A percentile compares a stretch with the other conserved stretches of the same genome.
phyloP scores from a whole-genome alignment of 106 monocot genomes.

The Acorus gramineus region DNA sequence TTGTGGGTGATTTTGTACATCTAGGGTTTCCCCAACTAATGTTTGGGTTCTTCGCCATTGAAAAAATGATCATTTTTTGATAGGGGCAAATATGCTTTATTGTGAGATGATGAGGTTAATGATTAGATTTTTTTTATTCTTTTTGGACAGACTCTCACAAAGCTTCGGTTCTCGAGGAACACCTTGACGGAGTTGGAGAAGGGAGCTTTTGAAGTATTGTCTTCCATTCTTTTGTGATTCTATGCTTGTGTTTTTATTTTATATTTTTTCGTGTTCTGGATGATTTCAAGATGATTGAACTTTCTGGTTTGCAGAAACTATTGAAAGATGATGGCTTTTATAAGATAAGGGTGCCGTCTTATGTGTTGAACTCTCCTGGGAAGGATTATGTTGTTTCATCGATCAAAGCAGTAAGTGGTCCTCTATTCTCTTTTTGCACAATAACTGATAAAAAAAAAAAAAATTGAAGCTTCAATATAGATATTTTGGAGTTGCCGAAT shows the following conservation, averaged over 20 bases:
- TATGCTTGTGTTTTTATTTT: neutral
- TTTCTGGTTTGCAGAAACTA: constrained; percentile 42
- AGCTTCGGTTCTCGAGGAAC: constrained; percentile 83
- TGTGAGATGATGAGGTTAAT: neutral
- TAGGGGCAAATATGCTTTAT: neutral
- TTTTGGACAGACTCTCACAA: constrained; percentile 53
- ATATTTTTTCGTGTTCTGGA: neutral
- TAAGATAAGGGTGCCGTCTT: constrained; percentile 75
- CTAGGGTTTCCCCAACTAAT: no score
- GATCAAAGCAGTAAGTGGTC: constrained; percentile 80
- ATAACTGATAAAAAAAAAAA: no score
- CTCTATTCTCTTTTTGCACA: no score
- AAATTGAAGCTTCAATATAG: no score
- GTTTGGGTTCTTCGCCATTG: no score
- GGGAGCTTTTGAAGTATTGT: constrained; percentile 58
- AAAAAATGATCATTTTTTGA: no score
- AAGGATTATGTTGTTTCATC: constrained; percentile 74
- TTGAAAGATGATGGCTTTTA: constrained; percentile 77
- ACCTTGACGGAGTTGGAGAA: constrained; percentile 44
- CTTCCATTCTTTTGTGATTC: neutral
- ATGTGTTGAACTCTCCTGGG: constrained; percentile 69
- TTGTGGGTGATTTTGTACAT: no score
- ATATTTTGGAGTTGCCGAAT: no score
- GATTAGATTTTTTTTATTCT: neutral
- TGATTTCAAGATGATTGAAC: neutral